Evolutionary conservation across 139 green algal species (phyloP).

Genomic region (Picochlorum sp.): DNA sequence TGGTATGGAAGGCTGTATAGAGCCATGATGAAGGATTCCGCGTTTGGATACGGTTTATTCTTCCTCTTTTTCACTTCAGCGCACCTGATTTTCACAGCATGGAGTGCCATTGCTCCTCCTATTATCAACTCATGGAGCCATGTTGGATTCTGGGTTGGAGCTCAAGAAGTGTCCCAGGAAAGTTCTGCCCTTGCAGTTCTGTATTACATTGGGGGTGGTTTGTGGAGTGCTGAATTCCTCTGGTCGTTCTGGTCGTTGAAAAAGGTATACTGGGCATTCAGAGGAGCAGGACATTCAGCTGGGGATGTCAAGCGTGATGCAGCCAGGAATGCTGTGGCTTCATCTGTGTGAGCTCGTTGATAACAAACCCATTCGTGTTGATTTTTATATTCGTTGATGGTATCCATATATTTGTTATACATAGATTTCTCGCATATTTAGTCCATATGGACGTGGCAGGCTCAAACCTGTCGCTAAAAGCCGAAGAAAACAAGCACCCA

Average conservation of each 20-base stretch:
- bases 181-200: slow-evolving; percentile 38
- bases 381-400: background rate
- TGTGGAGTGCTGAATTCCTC: slow-evolving; percentile 43
- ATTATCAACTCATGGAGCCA: slow-evolving; percentile 24
- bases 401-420: background rate
- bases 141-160: slow-evolving; percentile 31
- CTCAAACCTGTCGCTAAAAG: too few species aligned
- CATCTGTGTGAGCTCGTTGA: slow-evolving; percentile 2
- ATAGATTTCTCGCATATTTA: too few species aligned
- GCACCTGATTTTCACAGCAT: slow-evolving; percentile 44
- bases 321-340: slow-evolving; percentile 4
- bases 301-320: slow-evolving; percentile 26
- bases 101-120: slow-evolving; percentile 38
- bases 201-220: slow-evolving; percentile 38
- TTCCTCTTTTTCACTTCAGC: slow-evolving; percentile 32
- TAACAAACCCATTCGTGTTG: background rate
- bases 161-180: slow-evolving; percentile 18
- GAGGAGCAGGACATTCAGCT: slow-evolving; percentile 23
- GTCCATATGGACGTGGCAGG: too few species aligned
- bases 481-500: too few species aligned
- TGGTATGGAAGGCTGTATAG: slow-evolving; percentile 54
- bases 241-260: slow-evolving; percentile 32
- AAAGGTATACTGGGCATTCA: slow-evolving; percentile 38
- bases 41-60: slow-evolving; percentile 36
- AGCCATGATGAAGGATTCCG: slow-evolving; percentile 45